Evolutionary conservation across 768 basidiomycete genomes (phyloP).

Genomic region (Xanthoconium purpureum): DNA sequence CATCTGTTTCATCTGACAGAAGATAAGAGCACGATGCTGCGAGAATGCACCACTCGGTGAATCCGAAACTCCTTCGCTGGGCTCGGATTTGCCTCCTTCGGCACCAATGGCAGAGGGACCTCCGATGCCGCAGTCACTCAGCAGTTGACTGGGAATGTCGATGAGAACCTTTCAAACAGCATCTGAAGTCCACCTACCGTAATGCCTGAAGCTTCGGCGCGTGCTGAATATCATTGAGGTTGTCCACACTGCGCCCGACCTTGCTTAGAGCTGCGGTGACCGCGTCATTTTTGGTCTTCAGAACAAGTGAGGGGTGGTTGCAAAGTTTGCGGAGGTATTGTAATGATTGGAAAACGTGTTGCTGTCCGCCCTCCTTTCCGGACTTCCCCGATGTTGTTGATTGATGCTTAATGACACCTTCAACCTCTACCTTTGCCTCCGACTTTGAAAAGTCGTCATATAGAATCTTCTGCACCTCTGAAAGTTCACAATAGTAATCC

Average conservation of each 20-base stretch:
- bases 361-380: conserved; percentile 50
- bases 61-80: conserved; percentile 55
- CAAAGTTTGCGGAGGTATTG: conserved; percentile 97
- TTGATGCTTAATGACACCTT: conserved; percentile 53
- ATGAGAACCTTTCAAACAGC: conserved; percentile 1
- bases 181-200: conserved; percentile 49
- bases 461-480: conserved; percentile 86
- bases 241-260: conserved; percentile 43
- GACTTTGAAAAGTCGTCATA: conserved; percentile 94
- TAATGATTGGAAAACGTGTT: conserved; percentile 94
- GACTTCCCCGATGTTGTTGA: conserved; percentile 33
- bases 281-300: conserved; percentile 67
- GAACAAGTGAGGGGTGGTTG: conserved; percentile 92
- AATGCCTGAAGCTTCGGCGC: conserved; percentile 93
- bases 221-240: conserved; percentile 77
- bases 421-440: conserved; percentile 59
- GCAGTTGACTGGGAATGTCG: conserved; percentile 66
- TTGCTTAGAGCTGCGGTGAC: conserved; percentile 56
- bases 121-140: conserved; percentile 94
- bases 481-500: conserved; percentile 98
- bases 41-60: conserved; percentile 59
- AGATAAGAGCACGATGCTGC: conserved; percentile 97
- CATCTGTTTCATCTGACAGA: conserved; percentile 99
- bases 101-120: conserved; percentile 35
- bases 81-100: conserved; percentile 66